Evolutionary conservation across 176 grass and related monocot species (phyloP).

Genomic region (Tillandsia fasciculata): DNA sequence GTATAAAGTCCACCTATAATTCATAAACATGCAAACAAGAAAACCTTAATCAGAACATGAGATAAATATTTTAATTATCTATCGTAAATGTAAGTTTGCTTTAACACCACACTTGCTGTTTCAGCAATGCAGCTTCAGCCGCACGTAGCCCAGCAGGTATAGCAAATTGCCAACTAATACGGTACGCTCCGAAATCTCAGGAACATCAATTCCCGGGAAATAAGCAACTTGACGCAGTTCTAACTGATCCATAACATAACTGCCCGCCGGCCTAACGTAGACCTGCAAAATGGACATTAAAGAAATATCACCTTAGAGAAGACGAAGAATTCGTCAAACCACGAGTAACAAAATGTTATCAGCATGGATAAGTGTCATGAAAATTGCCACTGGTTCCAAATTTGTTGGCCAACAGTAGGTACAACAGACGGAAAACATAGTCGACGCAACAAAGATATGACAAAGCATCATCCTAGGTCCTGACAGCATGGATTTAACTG

Average conservation of each 20-base stretch:
- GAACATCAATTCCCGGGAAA: conserved; percentile 34
- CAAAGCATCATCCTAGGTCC: neutral
- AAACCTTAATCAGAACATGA: neutral
- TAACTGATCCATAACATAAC: conserved; percentile 75
- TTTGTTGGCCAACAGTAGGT: neutral
- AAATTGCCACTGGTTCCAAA: neutral
- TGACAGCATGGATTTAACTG: neutral
- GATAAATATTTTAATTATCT: neutral
- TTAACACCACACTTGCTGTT: conserved; percentile 35
- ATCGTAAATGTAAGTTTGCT: neutral
- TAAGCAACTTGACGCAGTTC: conserved; percentile 46
- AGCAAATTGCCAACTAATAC: conserved; percentile 49
- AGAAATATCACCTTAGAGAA: neutral
- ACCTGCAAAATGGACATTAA: conserved; percentile 31
- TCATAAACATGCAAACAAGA: conserved; percentile 10
- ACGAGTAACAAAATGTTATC: neutral
- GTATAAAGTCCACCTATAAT: conserved; percentile 52
- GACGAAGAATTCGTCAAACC: neutral
- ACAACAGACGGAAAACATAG: neutral
- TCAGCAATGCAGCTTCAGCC: conserved; percentile 45
- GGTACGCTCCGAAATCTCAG: conserved; percentile 34
- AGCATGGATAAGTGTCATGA: neutral
- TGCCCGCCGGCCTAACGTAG: conserved; percentile 71
- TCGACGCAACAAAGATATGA: neutral
- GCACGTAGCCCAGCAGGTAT: conserved; percentile 46